Evolutionary conservation across 768 basidiomycete genomes (phyloP).

Genomic region (Auriscalpium vulgare): DNA sequence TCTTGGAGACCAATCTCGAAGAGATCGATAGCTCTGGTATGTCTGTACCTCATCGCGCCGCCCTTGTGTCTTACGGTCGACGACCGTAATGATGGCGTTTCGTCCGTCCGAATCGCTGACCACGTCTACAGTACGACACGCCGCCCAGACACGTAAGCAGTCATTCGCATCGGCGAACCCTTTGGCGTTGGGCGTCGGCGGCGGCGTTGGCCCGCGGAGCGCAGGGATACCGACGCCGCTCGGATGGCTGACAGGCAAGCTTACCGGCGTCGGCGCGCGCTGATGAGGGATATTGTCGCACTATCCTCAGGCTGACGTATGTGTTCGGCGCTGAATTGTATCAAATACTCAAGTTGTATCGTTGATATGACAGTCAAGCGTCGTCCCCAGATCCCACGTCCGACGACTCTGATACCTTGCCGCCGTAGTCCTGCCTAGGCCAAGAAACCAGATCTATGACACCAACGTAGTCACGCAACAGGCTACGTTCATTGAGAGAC

Average conservation of each 20-base stretch:
- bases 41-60: constrained; percentile 15
- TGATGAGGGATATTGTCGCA: constrained; percentile 10
- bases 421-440: no score
- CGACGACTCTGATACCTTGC: no score
- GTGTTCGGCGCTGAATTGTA: neutral
- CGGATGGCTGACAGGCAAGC: constrained; percentile 70
- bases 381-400: no score
- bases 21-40: constrained; percentile 69
- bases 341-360: neutral
- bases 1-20: constrained; percentile 90
- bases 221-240: constrained; percentile 61
- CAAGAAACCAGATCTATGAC: no score
- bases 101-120: neutral
- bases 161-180: constrained; percentile 80
- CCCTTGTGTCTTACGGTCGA: neutral
- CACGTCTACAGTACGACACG: constrained; percentile 48
- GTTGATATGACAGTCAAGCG: neutral
- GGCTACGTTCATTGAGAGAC: no score
- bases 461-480: no score
- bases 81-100: neutral
- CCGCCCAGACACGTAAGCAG: constrained; percentile 65
- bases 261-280: constrained; percentile 56
- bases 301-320: neutral
- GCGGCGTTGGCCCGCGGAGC: constrained; percentile 50
- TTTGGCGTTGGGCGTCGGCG: constrained; percentile 56